Evolutionary conservation across 2,329 filamentous ascomycete genomes (phyloP), one percentile per base, ranked within the genome.

Genomic region (Aspergillus chevalieri): DNA sequence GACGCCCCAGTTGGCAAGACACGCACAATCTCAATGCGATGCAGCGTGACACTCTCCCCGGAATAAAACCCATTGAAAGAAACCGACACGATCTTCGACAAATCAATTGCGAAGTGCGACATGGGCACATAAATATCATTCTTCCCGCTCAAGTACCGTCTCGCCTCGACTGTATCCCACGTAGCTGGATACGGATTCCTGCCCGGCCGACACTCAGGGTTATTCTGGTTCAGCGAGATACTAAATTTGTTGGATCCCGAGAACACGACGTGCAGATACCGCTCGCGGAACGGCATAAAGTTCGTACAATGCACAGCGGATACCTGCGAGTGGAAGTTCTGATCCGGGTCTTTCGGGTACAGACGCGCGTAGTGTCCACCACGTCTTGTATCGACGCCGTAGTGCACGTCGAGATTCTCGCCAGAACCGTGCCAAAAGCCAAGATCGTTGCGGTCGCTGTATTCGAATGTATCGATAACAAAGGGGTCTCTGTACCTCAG

Each of bases 391-490:
- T 75, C 76, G 46, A 66, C 65, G n/a, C 72, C 71, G 57, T 79
- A 79, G 10, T 74, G 76, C 21, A 80, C 65, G 4, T 67, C 71
- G 60, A 84, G 76, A 14, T 75, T 74, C 51, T 86, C 82, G 43
- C 83, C 82, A n/a, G 74, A 74, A 8, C 84, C 84, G 63, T 86
- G 83, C 78, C 82, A 87, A 65, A 80, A 77, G 2, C 78, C 79
- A 2, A 86, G 74, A 15, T 79, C 75, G 59, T 87, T 87, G 22
- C 67, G 74, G 52, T 74, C 67, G 2, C 65, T 49, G 55, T 73
- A 74, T 33, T 67, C 67, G 55, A 87, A 87, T 3, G 74, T 75
- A 65, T 87, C 84, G 49, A 87, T 79, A 0, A 85, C 70, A 9
- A 72, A 48, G 1, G 58, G 44, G 21, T 51, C 43, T 28, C 30